These are phyloP conservation scores for Pseudonitzschia multistriata DNA, from an alignment of 108 stramenopile genomes.

Conservation along the genomic window DNA sequence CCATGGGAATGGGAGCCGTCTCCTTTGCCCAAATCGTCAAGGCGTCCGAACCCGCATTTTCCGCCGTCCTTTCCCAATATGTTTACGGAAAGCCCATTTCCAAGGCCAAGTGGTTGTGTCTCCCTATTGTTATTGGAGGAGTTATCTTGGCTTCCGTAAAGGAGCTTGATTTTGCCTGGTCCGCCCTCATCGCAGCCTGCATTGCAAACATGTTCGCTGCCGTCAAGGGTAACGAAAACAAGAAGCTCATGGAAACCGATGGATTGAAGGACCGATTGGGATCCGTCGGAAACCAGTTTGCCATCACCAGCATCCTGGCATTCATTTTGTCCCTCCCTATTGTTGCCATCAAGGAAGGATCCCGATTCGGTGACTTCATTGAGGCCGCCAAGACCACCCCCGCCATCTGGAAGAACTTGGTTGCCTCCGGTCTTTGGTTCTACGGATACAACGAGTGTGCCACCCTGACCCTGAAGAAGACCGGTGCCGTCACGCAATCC, in stretches of 20 bases:
- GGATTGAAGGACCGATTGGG: conserved; percentile 90
- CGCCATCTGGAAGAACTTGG: conserved; percentile 75
- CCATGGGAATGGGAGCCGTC: conserved; percentile 90
- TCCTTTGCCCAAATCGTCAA: conserved; percentile 94
- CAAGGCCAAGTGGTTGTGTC: conserved; percentile 92
- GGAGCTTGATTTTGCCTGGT: conserved; percentile 91
- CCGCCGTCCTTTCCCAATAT: conserved; percentile 86
- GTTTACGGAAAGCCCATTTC: conserved; percentile 84
- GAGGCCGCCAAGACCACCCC: conserved; percentile 79
- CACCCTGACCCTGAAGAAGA: conserved; percentile 95
- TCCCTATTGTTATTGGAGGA: conserved; percentile 92
- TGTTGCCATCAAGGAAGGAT: conserved; percentile 68
- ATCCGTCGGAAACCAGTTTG: conserved; percentile 91
- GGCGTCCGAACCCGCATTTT: conserved; percentile 92
- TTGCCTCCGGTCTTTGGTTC: conserved; percentile 91
- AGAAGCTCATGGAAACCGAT: conserved; percentile 90
- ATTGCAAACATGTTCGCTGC: conserved; percentile 93
- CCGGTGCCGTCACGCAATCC: conserved; percentile 89
- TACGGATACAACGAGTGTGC: conserved; percentile 95
- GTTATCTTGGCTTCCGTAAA: conserved; percentile 90
- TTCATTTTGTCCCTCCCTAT: conserved; percentile 84
- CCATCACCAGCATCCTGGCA: conserved; percentile 81
- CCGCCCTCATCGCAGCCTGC: conserved; percentile 85
- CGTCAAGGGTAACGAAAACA: conserved; percentile 93
- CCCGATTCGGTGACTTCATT: conserved; percentile 73